Evolutionary conservation across 2,329 filamentous ascomycete species (phyloP).

Genomic region (Laburnicola sp.): DNA sequence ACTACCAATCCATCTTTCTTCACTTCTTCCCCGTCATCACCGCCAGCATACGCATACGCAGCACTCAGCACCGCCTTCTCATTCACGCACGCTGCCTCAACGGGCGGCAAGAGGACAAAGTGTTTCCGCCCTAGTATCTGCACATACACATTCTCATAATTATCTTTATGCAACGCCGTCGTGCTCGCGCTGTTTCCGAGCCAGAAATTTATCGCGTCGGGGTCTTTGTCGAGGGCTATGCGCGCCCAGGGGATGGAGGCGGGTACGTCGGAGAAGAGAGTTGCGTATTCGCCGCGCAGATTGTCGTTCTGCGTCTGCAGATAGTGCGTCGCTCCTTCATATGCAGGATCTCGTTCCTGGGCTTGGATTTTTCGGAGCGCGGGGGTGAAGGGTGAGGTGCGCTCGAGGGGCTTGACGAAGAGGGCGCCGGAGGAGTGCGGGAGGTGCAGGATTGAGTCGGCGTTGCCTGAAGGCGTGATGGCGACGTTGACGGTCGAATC

Average conservation of each 20-base stretch:
- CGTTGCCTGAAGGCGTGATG: constrained; percentile 70
- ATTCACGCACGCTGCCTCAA: constrained; percentile 69
- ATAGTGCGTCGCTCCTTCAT: constrained; percentile 52
- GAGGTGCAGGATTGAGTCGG: constrained; percentile 66
- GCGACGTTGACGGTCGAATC: constrained; percentile 70
- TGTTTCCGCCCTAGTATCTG: constrained; percentile 74
- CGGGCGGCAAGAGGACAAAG: constrained; percentile 73
- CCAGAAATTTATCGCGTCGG: constrained; percentile 83
- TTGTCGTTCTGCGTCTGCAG: constrained; percentile 86
- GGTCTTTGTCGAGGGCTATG: constrained; percentile 65
- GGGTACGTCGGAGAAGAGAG: constrained; percentile 66
- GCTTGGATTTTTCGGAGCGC: constrained; percentile 65
- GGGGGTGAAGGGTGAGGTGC: constrained; percentile 61
- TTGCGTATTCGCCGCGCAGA: constrained; percentile 69
- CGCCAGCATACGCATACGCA: constrained; percentile 54
- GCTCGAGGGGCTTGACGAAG: constrained; percentile 75
- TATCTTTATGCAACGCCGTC: constrained; percentile 78
- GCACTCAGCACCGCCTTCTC: constrained; percentile 62
- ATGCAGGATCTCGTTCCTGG: constrained; percentile 52
- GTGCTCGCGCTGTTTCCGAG: constrained; percentile 69
- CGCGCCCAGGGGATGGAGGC: constrained; percentile 70
- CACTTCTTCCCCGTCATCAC: background rate
- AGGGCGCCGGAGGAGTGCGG: constrained; percentile 35
- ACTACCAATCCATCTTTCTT: constrained; percentile 32
- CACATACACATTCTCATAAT: constrained; percentile 84